phyloP scores from a whole-genome alignment of 2,329 filamentous ascomycete genomes.

The Parastagonospora avenae region DNA sequence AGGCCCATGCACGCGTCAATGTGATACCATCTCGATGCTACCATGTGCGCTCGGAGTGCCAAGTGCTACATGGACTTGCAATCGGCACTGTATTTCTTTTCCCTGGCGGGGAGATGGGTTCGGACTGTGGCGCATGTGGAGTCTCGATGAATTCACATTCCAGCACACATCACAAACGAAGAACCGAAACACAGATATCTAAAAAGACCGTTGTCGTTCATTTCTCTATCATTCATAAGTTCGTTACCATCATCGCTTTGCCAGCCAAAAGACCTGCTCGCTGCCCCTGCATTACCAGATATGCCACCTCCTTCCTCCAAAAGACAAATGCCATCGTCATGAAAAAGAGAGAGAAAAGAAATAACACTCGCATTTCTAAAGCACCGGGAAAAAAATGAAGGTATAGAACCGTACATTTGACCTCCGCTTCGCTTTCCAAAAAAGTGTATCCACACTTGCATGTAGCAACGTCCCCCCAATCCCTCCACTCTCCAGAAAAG shows the following conservation, averaged over 20 bases:
- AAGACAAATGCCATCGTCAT: not conserved
- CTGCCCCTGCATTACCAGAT: not conserved
- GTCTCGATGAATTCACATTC: no score
- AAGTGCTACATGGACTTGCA: no score
- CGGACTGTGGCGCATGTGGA: no score
- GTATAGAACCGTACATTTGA: conserved; percentile 1
- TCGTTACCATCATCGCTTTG: conserved; percentile 8
- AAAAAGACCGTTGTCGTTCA: not conserved
- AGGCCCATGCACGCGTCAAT: no score
- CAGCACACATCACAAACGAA: no score
- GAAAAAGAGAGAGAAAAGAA: not conserved
- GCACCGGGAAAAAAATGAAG: not conserved
- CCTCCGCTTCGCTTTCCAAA: not conserved
- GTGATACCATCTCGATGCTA: no score
- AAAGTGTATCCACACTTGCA: not conserved
- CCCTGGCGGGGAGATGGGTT: no score
- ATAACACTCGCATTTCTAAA: not conserved
- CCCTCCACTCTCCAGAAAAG: conserved; percentile 1
- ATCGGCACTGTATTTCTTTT: no score
- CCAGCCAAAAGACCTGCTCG: conserved; percentile 8
- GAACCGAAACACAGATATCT: no score
- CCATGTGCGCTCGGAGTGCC: no score
- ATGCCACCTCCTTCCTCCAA: not conserved
- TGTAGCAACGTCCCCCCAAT: not conserved
- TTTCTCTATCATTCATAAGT: conserved; percentile 16